Percentiles rank a stretch among this genome's conserved stretches.
These are phyloP conservation scores for Podila horticola DNA, from an alignment of 192 early-diverging fungal species.

Conservation along the genomic window DNA sequence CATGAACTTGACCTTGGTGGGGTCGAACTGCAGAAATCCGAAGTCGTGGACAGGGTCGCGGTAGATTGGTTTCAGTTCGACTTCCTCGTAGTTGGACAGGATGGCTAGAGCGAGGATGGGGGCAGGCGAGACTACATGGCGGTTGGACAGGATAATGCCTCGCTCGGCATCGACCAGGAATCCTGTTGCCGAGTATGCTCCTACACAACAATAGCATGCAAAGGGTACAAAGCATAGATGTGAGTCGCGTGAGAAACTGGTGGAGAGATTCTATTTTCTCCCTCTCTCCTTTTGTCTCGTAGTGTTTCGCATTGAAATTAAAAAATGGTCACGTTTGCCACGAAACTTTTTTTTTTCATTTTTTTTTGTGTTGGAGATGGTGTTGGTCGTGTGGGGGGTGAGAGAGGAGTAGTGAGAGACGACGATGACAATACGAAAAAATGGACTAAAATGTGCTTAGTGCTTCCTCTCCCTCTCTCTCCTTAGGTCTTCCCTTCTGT, in stretches of 20 bases:
- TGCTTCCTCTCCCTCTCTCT: too few relatives aligned
- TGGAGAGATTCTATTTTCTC: not conserved
- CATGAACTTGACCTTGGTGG: conserved; percentile 74
- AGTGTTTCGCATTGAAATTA: not conserved
- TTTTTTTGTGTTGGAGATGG: not conserved
- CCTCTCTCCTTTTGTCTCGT: not conserved
- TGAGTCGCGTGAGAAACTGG: too few relatives aligned
- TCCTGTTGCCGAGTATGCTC: conserved; percentile 73
- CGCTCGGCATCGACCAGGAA: conserved; percentile 80
- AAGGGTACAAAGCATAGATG: too few relatives aligned
- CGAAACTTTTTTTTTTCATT: not conserved
- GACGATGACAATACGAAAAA: too few relatives aligned
- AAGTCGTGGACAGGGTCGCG: conserved; percentile 89
- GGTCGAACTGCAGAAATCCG: conserved; percentile 84
- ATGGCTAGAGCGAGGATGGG: conserved; percentile 81
- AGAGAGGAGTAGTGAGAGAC: too few relatives aligned
- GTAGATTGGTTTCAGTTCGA: conserved; percentile 76
- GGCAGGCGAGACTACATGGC: conserved; percentile 80
- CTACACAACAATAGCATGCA: conserved; percentile 13
- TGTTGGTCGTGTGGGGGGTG: not conserved
- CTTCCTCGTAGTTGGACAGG: conserved; percentile 81
- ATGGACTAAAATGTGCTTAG: too few relatives aligned
- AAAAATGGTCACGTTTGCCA: not conserved
- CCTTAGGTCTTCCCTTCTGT: too few relatives aligned
- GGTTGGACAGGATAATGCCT: conserved; percentile 82